Evolutionary conservation across 306 rosid species (phyloP), one percentile per base, ranked within the genome.

Genomic region (Carpinus viminea): DNA sequence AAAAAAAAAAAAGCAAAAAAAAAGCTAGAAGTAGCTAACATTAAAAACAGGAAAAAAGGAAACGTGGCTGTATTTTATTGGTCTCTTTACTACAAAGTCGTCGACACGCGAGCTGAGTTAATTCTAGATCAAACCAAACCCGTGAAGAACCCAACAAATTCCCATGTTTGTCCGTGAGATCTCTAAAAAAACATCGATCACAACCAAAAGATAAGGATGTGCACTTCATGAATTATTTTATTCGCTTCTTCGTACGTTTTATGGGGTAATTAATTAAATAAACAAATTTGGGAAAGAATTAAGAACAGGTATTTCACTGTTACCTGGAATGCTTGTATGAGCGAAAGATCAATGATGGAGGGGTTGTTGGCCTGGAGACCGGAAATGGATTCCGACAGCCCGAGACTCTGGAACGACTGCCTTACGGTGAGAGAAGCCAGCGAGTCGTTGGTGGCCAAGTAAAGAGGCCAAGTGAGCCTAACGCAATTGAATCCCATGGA

Each of bases 401-500:
- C 92, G 12, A 87, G 92, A 11, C 75, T 87, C 77, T 84, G 86
- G 69, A 95, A 90, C 2, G 98, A 95, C 73, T 84, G 74, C 31
- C 98, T 78, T 15, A 95, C 98, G 0, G 97, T 84, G 74, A 88
- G 81, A 48, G 91, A 78, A 13, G 88, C 87, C 7, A 95, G 86
- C 5, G 98, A 83, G 4, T 88, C 89, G 54, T 92, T 86, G 31
- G 95, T 91, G 43, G 80, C 61, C 34, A 95, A 65, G 47, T 76
- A 74, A 21, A 85, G 80, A 0, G 98, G 98, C 98, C 98, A 95
- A 70, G 98, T 92, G 51, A 95, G 92, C 74, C 98, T 86, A 7
- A 92, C 98, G 80, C 98, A 95, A 84, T 95, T 95, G 78, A 95
- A 92, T 24, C 98, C 98, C 85, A 92, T 80, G 10, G 88, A 76